phyloP scores from a whole-genome alignment of 1,284 basidiomycete genomes.

The Hypsizygus ulmarius region DNA sequence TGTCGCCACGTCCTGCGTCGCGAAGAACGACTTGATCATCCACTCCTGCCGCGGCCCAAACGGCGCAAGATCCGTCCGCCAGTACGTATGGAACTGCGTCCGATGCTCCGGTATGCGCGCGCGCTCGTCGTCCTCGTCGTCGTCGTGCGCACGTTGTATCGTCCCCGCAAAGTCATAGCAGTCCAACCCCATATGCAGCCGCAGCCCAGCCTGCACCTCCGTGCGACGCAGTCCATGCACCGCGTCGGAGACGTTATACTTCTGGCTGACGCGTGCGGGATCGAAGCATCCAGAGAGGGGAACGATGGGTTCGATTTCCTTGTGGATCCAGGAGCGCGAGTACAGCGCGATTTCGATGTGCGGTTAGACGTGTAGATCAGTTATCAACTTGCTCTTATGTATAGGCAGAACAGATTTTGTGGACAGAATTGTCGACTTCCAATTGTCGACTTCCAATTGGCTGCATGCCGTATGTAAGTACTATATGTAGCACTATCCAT shows the following conservation, averaged over 20 bases:
- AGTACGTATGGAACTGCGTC: conserved; percentile 83
- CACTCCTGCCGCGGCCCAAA: conserved; percentile 80
- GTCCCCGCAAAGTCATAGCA: conserved; percentile 89
- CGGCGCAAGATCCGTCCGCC: conserved; percentile 79
- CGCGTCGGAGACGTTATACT: conserved; percentile 68
- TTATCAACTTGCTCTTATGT: too few relatives aligned
- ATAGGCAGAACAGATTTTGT: too few relatives aligned
- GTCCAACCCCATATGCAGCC: conserved; percentile 74
- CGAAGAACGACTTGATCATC: conserved; percentile 88
- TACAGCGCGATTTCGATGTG: conserved; percentile 82
- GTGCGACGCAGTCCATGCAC: conserved; percentile 59
- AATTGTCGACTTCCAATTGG: too few relatives aligned
- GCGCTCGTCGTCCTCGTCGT: conserved; percentile 14
- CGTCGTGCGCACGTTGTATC: conserved; percentile 41
- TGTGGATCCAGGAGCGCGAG: conserved; percentile 67
- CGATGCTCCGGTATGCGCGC: conserved; percentile 42
- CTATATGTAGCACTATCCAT: too few relatives aligned
- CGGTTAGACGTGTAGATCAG: too few relatives aligned
- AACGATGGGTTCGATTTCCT: conserved; percentile 62
- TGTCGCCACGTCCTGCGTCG: conserved; percentile 73
- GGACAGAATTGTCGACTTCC: too few relatives aligned
- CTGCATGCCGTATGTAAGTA: too few relatives aligned
- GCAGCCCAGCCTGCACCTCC: conserved; percentile 76
- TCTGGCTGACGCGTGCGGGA: conserved; percentile 49
- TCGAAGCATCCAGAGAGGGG: conserved; percentile 77